Conservation (phyloP, 371 early-diverging fungal genomes). For the Dichotomocladium elegans region DNA sequence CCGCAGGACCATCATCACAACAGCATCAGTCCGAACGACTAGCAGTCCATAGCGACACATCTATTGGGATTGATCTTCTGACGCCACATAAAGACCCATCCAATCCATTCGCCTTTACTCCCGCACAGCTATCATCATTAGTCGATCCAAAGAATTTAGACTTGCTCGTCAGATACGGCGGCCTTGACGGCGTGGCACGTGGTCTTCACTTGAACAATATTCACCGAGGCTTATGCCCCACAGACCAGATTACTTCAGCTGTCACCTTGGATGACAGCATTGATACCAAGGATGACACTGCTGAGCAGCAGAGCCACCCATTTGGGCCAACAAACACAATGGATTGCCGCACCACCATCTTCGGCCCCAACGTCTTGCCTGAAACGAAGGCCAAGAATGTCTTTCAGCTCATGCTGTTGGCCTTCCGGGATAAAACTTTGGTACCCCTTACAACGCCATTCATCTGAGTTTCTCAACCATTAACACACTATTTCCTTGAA, state of each 20-base stretch:
- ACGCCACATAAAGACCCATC: constrained; percentile 34
- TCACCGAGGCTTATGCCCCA: constrained; percentile 37
- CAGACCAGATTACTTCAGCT: constrained; percentile 10
- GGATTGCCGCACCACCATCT: constrained; percentile 16
- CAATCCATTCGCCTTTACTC: constrained; percentile 54
- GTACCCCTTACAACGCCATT: constrained; percentile 30
- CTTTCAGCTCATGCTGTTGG: constrained; percentile 68
- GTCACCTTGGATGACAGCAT: constrained; percentile 20
- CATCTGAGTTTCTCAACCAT: neutral
- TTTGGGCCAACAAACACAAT: constrained; percentile 5
- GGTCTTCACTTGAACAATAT: constrained; percentile 55
- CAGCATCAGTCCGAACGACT: neutral
- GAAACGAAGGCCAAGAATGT: constrained; percentile 57
- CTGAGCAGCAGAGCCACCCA: neutral
- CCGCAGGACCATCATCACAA: constrained; percentile 3
- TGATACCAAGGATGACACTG: neutral
- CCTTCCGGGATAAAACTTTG: constrained; percentile 81
- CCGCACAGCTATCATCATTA: constrained; percentile 41
- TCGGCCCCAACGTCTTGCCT: constrained; percentile 69
- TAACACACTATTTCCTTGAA: constrained; percentile 5
- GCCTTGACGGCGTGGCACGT: constrained; percentile 46
- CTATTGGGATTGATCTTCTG: constrained; percentile 8
- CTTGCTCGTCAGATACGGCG: constrained; percentile 42
- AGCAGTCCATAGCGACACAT: constrained; percentile 11
- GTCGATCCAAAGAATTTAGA: constrained; percentile 59